Base-by-base conservation (phyloP, 345 rosid species). In the Euphorbia pulcherrima region DNA sequence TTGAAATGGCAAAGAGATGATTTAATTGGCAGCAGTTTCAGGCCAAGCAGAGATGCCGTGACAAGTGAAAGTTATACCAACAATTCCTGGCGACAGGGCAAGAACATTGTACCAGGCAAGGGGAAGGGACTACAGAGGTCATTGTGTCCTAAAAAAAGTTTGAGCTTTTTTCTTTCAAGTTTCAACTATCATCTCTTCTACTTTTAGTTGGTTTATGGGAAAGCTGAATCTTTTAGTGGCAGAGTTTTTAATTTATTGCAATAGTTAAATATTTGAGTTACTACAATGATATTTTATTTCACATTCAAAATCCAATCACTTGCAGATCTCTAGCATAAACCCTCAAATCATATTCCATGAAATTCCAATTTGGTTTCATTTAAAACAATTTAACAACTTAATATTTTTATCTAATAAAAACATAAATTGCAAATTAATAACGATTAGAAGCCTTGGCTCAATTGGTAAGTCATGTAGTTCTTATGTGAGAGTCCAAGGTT, bases 341-440 rank as follows among this genome's bases (percentile, higher is more conserved):
- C 85, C 33, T 58, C 75, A 82, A 41, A 79, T 82, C 85, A 72
- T 76, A 82, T 58, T 82, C 85, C 64, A 37, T 74, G 67, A 69
- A 55, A 82, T 72, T 79, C 77, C 74, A n/a, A n/a, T n/a, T n/a
- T n/a, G n/a, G n/a, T n/a, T 74, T 77, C 79, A 71, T 65, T 70
- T 71, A 75, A 62, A 73, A n/a, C n/a, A 79, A 74, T 70, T 79
- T 67, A 83, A 81, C 77, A 82, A 39, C 39, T 79, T 63, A 0
- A 82, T 59, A n/a, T n/a, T n/a, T n/a, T n/a, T n/a, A n/a, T n/a
- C n/a, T n/a, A n/a, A n/a, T n/a, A n/a, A n/a, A n/a, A n/a, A n/a
- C n/a, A n/a, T n/a, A n/a, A n/a, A n/a, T n/a, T n/a, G n/a, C n/a
- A n/a, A n/a, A n/a, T n/a, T n/a, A n/a, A n/a, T n/a, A n/a, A n/a